Evolutionary conservation across 805 yeast species (phyloP).

Genomic region (Yamadazyma paraphyllophila): DNA sequence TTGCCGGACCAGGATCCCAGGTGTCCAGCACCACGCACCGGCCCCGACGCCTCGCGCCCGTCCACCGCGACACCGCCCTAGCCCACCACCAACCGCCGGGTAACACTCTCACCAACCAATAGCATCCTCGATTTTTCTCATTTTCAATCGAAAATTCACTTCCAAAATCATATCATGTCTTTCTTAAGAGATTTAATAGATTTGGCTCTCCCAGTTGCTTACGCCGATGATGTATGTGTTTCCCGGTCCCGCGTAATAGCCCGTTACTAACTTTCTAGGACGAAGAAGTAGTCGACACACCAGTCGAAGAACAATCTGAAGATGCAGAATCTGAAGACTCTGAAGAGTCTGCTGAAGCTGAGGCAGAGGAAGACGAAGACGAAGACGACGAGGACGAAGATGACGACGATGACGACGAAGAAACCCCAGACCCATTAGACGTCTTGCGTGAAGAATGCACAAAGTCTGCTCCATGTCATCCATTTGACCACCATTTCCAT

Average conservation of each 20-base stretch:
- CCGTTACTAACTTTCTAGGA: constrained; percentile 11
- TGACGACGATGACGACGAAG: constrained; percentile 69
- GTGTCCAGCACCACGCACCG: no score
- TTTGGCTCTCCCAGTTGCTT: constrained; percentile 76
- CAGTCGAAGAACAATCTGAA: constrained; percentile 9
- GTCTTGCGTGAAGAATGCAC: constrained; percentile 57
- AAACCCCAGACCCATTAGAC: constrained; percentile 49
- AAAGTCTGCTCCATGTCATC: constrained; percentile 63
- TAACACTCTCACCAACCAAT: constrained; percentile 20
- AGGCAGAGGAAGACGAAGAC: constrained; percentile 45
- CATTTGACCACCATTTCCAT: constrained; percentile 81
- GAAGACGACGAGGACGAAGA: constrained; percentile 60
- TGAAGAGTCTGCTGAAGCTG: constrained; percentile 23
- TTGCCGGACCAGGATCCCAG: no score
- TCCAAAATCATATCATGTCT: constrained; percentile 31
- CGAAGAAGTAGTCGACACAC: constrained; percentile 18
- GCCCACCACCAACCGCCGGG: constrained; percentile 1
- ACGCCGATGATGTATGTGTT: constrained; percentile 67
- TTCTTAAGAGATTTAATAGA: constrained; percentile 75
- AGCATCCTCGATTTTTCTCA: constrained; percentile 25
- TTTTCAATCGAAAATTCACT: constrained; percentile 12
- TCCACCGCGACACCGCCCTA: not conserved
- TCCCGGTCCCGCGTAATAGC: no score
- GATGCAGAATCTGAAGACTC: constrained; percentile 13
- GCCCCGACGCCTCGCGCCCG: not conserved